Base-by-base conservation (phyloP, 441 rosid genomes). In the Macaranga tanarius region DNA sequence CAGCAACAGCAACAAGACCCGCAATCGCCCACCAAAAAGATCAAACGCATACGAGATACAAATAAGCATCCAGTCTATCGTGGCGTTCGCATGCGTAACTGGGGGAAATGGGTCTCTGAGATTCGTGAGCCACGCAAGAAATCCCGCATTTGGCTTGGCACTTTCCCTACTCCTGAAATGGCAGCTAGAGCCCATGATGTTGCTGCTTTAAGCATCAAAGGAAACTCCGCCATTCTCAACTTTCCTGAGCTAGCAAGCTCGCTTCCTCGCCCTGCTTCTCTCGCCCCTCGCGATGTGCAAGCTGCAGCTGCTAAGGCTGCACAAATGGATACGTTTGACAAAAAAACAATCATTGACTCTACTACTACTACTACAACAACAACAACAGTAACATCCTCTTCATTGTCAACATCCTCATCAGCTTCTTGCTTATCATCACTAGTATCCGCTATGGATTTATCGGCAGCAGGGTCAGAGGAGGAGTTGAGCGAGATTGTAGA, bases 101-200 rank as follows among this genome's bases (percentile, higher is more conserved):
- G 96, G 98, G 98, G 98, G 4, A 93, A 92, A 83, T 93, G 98
- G 98, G 98, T 93, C 4, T 90, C 98, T 0, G 98, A 93, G 82
- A 93, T 93, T 75, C 92, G 97, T 2, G 96, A 90, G 81, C 98
- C 98, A 0, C 81, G 94, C 45, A 93, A 93, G 77, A 93, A 92
- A 70, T 93, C 97, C 0, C 90, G 98, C 78, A 92, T 93, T 80
- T 93, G 98, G 98, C 88, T 93, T 2, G 98, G 98, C 0, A 92
- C 97, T 47, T 93, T 86, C 74, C 90, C 91, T 0, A 89, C 95
- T 3, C 97, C 97, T 10, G 98, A 93, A 82, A 93, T 90, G 98
- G 97, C 98, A 0, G 96, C 96, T 63, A 84, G 98, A 5, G 98
- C 98, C 10, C 98, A 93, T 72, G 98, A 93, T 73, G 97, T 89